Evolutionary conservation across 75 land plant genomes (phyloP).

Genomic region (Picea glauca): DNA sequence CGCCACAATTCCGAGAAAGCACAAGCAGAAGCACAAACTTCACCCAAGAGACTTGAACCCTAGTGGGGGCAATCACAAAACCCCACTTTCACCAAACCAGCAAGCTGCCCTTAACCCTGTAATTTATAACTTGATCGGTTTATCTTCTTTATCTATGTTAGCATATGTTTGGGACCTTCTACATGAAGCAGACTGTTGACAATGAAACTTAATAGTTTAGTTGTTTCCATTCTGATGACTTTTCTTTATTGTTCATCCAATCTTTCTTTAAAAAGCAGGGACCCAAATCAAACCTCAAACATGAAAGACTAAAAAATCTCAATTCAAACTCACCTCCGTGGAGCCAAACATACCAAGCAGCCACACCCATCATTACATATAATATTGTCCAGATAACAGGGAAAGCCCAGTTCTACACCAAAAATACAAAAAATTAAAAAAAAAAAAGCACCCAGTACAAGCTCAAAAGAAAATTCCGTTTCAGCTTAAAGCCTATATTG

Average conservation of each 20-base stretch:
- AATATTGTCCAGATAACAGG: conserved; percentile 49
- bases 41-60: too few relatives aligned
- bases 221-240: too few relatives aligned
- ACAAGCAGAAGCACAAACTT: too few relatives aligned
- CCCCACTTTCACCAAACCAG: too few relatives aligned
- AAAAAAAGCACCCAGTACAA: background rate
- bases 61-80: too few relatives aligned
- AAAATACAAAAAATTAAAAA: background rate
- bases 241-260: background rate
- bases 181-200: background rate
- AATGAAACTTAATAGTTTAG: background rate
- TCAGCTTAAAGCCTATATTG: background rate
- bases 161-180: background rate
- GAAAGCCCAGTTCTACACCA: conserved; percentile 40
- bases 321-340: conserved; percentile 35
- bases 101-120: too few relatives aligned
- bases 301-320: background rate
- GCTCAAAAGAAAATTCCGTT: background rate
- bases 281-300: background rate
- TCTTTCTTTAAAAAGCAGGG: background rate
- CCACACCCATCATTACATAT: conserved; percentile 44
- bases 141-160: background rate
- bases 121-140: too few relatives aligned
- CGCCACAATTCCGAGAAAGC: too few relatives aligned
- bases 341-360: conserved; percentile 42